phyloP scores from a whole-genome alignment of 179 eudicot genomes.

The Corrigiola litoralis region DNA sequence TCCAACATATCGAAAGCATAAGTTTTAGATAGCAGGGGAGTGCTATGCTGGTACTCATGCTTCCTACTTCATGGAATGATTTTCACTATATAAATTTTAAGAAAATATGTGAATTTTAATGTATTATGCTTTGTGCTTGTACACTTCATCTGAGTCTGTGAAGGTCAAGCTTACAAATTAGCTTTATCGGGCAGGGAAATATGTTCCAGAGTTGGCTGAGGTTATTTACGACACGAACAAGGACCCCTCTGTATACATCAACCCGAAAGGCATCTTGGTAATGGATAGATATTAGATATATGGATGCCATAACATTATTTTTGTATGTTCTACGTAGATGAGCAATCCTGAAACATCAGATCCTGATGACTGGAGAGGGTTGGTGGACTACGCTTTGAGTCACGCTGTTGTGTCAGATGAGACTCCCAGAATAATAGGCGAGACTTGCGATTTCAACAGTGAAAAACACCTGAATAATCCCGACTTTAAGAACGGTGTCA shows the following conservation, averaged over 20 bases:
- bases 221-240: slow-evolving; percentile 67
- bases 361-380: slow-evolving; percentile 84
- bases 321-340: slow-evolving; percentile 37
- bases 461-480: slow-evolving; percentile 51
- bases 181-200: slow-evolving; percentile 51
- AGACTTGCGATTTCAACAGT: slow-evolving; percentile 66
- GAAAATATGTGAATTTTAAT: too few relatives aligned
- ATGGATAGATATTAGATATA: too few relatives aligned
- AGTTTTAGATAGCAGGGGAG: slow-evolving; percentile 86
- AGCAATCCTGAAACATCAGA: slow-evolving; percentile 96
- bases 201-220: slow-evolving; percentile 87
- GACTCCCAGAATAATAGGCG: slow-evolving; percentile 50
- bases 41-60: slow-evolving; percentile 99
- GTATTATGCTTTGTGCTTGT: too few relatives aligned
- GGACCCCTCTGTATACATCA: slow-evolving; percentile 46
- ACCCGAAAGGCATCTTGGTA: slow-evolving; percentile 88
- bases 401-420: slow-evolving; percentile 90
- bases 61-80: too few relatives aligned
- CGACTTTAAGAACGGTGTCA: slow-evolving; percentile 45
- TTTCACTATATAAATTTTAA: background rate
- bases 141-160: too few relatives aligned
- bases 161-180: background rate
- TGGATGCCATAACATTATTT: too few relatives aligned
- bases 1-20: slow-evolving; percentile 53
- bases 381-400: slow-evolving; percentile 95